Evolutionary conservation across 306 rosid genomes (phyloP).

Genomic region (Cercis canadensis): DNA sequence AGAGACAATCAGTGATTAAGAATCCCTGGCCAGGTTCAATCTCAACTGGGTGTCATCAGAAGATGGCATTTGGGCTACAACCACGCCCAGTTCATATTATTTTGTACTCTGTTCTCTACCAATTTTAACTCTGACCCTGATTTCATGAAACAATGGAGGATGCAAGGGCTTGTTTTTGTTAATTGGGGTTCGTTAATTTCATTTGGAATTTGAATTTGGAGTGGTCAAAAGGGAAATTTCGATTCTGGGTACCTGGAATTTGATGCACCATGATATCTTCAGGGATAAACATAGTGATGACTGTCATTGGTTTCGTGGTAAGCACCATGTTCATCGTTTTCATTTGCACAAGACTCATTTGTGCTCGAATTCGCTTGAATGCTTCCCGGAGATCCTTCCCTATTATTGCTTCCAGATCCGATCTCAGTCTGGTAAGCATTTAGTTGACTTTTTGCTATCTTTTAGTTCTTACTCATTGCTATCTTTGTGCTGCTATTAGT

Average conservation of each 20-base stretch:
- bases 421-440: slow-evolving; percentile 64
- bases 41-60: not conserved
- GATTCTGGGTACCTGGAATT: not conserved
- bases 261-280: slow-evolving; percentile 68
- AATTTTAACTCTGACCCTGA: not conserved
- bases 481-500: no score
- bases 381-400: slow-evolving; percentile 80
- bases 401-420: slow-evolving; percentile 75
- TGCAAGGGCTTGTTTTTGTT: not conserved
- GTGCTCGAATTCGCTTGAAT: slow-evolving; percentile 88
- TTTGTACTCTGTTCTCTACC: slow-evolving; percentile 1
- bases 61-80: slow-evolving; percentile 4
- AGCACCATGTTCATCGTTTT: slow-evolving; percentile 94
- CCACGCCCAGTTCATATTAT: slow-evolving; percentile 17
- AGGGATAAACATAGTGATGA: slow-evolving; percentile 91
- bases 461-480: no score
- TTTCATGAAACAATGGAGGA: slow-evolving; percentile 11
- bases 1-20: not conserved
- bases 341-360: slow-evolving; percentile 84
- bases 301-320: slow-evolving; percentile 92
- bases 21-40: not conserved
- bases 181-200: not conserved
- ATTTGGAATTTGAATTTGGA: slow-evolving; percentile 19
- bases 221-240: slow-evolving; percentile 11
- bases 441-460: not conserved